Base-by-base conservation (phyloP, 352 stramenopile genomes). In the Bremia lactucae region DNA sequence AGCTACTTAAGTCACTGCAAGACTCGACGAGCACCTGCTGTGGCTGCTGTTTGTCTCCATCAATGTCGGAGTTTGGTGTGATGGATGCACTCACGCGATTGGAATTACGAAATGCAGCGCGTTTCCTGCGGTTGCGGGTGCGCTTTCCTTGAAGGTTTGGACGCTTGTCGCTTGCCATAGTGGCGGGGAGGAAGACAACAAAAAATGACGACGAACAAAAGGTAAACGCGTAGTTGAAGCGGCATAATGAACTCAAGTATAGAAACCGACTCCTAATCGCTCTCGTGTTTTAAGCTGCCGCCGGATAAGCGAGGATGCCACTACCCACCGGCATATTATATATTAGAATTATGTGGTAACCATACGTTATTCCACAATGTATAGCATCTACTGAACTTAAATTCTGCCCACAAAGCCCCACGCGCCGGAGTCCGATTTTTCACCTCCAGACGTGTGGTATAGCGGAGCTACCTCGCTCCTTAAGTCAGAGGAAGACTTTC, bases 131-230 rank as follows among this genome's bases (percentile, higher is more conserved):
- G 58, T 59, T 71, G 51, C 72, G 69, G 1, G 68, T 62, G 33
- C 72, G 72, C 49, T 83, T 87, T 43, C 53, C 62, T 16, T 66
- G 77, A 41, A 79, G 52, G 48, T 83, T 81, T 4, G 71, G 68
- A 22, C 72, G 70, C 38, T 83, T 85, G 60, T 84, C 69, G 44
- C 56, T 62, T 13, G 62, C 55, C 72, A 85, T 83, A 44, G 36
- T 4, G 24, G 35, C 11, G n/a, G 31, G 25, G 31, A 0, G 33
- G 21, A 23, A 11, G 22, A 43, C 49, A 61, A 51, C 21, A 33
- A 28, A 14, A 31, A 61, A 58, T 65, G 45, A 49, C 29, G 35
- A 45, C n/a, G n/a, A n/a, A n/a, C n/a, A 35, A 35, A 26, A 52
- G 34, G 19, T 51, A 36, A 47, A 60, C 59, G 44, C 20, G 42